Conservation (phyloP, 1,284 basidiomycete species). For the Apiotrichum veenhuisii region DNA sequence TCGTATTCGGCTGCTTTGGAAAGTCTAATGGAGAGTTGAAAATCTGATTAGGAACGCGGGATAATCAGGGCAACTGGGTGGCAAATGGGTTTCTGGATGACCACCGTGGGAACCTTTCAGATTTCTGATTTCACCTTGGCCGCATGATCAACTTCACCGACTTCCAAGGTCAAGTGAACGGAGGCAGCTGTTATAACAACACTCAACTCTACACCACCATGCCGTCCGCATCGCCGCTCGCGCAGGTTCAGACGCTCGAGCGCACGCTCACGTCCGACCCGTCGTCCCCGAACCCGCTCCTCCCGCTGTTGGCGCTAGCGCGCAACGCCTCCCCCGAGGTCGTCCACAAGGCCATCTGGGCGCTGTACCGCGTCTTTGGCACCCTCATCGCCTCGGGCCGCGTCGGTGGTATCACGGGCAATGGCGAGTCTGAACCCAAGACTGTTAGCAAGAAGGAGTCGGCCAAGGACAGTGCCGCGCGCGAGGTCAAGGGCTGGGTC, state of each 20-base stretch:
- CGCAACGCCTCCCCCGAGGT: conserved; percentile 52
- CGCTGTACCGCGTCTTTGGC: conserved; percentile 75
- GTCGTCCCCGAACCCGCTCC: conserved; percentile 70
- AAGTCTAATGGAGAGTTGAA: too few relatives aligned
- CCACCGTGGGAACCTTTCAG: conserved; percentile 4
- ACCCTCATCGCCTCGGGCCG: conserved; percentile 60
- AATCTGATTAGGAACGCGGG: too few relatives aligned
- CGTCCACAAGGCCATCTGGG: conserved; percentile 72
- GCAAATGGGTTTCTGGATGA: not conserved
- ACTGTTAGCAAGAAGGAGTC: conserved; percentile 22
- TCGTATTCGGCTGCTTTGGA: too few relatives aligned
- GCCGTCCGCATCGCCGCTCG: conserved; percentile 10
- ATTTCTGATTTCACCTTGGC: not conserved
- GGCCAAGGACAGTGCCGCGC: conserved; percentile 53
- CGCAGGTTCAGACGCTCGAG: conserved; percentile 37
- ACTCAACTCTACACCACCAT: not conserved
- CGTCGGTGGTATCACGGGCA: conserved; percentile 49
- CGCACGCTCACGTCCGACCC: conserved; percentile 34
- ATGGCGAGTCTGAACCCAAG: conserved; percentile 14
- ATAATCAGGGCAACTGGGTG: too few relatives aligned
- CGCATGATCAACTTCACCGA: too few relatives aligned
- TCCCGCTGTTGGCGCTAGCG: conserved; percentile 65
- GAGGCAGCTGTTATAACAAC: not conserved
- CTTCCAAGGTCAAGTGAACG: not conserved
- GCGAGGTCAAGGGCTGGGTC: conserved; percentile 71